phyloP scores from a whole-genome alignment of 805 yeast genomes.

The Cyberlindnera euphorbiae region DNA sequence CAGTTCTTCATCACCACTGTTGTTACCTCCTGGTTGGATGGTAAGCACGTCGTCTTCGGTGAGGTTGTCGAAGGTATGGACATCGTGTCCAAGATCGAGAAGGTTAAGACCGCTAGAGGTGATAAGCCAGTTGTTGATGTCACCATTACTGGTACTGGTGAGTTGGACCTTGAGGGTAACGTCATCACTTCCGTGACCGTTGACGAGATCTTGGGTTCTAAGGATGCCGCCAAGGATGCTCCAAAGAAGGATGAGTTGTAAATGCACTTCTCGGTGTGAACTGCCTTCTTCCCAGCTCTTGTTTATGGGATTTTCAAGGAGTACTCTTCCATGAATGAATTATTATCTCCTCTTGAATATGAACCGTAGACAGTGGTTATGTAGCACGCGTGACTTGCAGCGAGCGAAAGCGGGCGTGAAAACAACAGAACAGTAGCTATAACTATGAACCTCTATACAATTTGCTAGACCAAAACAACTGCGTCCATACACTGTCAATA shows the following conservation, averaged over 20 bases:
- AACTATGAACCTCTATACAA: no score
- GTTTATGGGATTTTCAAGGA: no score
- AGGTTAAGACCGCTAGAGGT: conserved; percentile 60
- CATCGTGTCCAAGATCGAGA: conserved; percentile 69
- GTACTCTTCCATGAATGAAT: no score
- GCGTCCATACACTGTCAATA: background rate
- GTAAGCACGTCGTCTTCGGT: conserved; percentile 94
- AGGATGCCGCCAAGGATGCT: conserved; percentile 13
- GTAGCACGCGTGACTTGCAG: no score
- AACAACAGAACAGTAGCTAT: no score
- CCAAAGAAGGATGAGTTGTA: conserved; percentile 33
- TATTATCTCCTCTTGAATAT: no score
- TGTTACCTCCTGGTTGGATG: conserved; percentile 86
- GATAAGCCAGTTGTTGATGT: conserved; percentile 70
- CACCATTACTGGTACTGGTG: conserved; percentile 68
- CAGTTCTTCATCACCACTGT: conserved; percentile 95
- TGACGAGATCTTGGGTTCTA: conserved; percentile 11
- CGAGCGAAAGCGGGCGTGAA: no score
- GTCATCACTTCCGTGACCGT: conserved; percentile 21
- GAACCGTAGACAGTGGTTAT: no score
- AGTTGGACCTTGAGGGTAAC: conserved; percentile 37
- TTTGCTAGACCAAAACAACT: no score
- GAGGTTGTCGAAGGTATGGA: conserved; percentile 88
- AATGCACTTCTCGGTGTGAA: background rate
- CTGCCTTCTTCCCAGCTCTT: no score